A percentile compares a stretch with the other conserved stretches of the same genome.
These are phyloP conservation scores for Selenicereus undatus DNA, from an alignment of 148 eudicot genomes.

Conservation along the genomic window DNA sequence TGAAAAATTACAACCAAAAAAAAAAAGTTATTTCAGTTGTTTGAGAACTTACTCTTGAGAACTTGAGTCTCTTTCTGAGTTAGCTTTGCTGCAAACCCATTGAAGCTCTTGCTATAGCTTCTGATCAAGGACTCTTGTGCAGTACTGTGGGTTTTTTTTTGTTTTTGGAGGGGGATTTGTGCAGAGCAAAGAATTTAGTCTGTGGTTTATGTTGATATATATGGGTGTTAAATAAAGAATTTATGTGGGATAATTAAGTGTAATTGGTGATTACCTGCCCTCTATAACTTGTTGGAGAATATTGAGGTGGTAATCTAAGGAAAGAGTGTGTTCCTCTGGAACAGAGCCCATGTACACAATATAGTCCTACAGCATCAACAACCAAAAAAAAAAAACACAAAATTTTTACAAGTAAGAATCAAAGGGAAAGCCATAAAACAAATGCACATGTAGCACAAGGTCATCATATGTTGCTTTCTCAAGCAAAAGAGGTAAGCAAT, in stretches of 20 bases:
- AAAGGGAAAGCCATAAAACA: background rate
- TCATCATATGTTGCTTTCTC: no score
- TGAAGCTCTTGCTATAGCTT: conserved; percentile 27
- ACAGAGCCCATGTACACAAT: conserved; percentile 10
- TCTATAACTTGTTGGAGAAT: conserved; percentile 6
- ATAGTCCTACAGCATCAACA: background rate
- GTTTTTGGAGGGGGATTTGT: background rate
- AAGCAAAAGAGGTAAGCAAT: no score
- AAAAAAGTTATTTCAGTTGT: background rate
- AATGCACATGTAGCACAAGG: background rate
- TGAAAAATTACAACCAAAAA: no score
- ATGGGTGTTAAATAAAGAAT: background rate
- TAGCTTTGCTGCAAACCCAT: conserved; percentile 29
- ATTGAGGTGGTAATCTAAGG: conserved; percentile 1
- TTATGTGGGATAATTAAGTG: background rate
- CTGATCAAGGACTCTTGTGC: conserved; percentile 1
- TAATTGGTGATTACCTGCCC: background rate
- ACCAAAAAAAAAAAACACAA: background rate
- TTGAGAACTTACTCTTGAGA: conserved; percentile 24
- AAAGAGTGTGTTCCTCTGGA: background rate
- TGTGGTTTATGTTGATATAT: background rate
- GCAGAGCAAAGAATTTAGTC: background rate
- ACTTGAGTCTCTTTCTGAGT: conserved; percentile 21
- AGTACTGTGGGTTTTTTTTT: background rate
- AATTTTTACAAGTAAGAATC: background rate